Conservation (phyloP, 352 stramenopile species). For the Phytophthora boehmeriae region DNA sequence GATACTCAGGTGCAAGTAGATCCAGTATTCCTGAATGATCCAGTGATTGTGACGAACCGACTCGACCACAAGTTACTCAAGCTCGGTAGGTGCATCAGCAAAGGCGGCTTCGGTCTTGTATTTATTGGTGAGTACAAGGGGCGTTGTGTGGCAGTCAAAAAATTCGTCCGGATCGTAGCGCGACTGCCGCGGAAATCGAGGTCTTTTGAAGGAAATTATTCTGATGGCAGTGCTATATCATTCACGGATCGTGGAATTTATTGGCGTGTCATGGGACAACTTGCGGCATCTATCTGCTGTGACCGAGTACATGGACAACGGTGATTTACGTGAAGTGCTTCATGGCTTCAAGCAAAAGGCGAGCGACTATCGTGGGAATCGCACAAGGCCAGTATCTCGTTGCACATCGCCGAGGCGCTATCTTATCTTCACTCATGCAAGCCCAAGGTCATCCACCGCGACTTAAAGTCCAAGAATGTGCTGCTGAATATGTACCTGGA, state of each 20-base stretch:
- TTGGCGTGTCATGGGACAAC: constrained; percentile 54
- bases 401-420: constrained; percentile 58
- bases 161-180: constrained; percentile 36
- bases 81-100: constrained; percentile 46
- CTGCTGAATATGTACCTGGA: constrained; percentile 62
- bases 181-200: constrained; percentile 36
- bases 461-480: constrained; percentile 56
- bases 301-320: constrained; percentile 66
- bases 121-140: constrained; percentile 52
- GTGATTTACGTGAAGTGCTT: constrained; percentile 57
- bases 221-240: constrained; percentile 52
- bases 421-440: constrained; percentile 57
- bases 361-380: constrained; percentile 42
- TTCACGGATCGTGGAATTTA: constrained; percentile 49
- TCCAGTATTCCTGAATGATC: constrained; percentile 43
- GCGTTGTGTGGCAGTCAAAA: constrained; percentile 55
- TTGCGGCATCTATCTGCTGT: constrained; percentile 46
- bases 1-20: constrained; percentile 40
- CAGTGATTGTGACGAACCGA: constrained; percentile 50
- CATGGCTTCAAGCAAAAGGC: constrained; percentile 39
- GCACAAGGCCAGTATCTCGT: constrained; percentile 50
- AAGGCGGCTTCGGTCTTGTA: constrained; percentile 56
- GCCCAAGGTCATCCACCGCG: constrained; percentile 54
- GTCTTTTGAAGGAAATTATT: constrained; percentile 53
- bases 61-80: constrained; percentile 49